Evolutionary conservation across 257 asterid genomes (phyloP).

Genomic region (Cruciata laevipes): DNA sequence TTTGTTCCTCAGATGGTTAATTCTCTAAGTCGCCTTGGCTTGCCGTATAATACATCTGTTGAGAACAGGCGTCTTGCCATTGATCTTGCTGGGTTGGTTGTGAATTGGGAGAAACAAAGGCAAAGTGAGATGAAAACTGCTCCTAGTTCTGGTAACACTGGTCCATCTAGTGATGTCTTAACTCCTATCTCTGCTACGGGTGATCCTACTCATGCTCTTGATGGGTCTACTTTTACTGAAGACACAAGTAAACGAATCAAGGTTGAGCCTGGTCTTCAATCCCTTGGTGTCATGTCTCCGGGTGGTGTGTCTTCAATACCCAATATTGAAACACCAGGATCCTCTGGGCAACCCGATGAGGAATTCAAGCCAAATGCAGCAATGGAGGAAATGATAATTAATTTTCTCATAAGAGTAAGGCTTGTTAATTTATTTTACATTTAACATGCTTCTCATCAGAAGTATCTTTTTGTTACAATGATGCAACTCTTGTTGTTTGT

Average conservation of each 20-base stretch:
- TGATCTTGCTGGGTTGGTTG: constrained; percentile 99
- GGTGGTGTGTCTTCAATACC: constrained; percentile 91
- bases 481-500: neutral
- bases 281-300: constrained; percentile 95
- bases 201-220: constrained; percentile 63
- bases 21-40: constrained; percentile 97
- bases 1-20: constrained; percentile 99
- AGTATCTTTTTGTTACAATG: neutral
- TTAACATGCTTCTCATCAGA: neutral
- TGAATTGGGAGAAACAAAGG: constrained; percentile 95
- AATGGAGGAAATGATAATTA: constrained; percentile 99
- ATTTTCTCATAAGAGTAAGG: constrained; percentile 90
- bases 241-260: constrained; percentile 86
- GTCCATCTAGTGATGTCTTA: constrained; percentile 53
- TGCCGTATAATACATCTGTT: constrained; percentile 87
- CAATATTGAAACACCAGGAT: constrained; percentile 88
- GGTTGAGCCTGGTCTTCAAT: constrained; percentile 95
- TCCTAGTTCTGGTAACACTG: constrained; percentile 41
- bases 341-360: constrained; percentile 94
- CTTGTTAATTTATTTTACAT: neutral
- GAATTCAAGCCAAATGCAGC: constrained; percentile 99
- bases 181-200: constrained; percentile 43
- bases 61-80: constrained; percentile 99
- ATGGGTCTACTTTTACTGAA: constrained; percentile 80
- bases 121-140: constrained; percentile 78